Conservation (phyloP, 192 early-diverging fungal species). For the Mycoemilia scoparia region DNA sequence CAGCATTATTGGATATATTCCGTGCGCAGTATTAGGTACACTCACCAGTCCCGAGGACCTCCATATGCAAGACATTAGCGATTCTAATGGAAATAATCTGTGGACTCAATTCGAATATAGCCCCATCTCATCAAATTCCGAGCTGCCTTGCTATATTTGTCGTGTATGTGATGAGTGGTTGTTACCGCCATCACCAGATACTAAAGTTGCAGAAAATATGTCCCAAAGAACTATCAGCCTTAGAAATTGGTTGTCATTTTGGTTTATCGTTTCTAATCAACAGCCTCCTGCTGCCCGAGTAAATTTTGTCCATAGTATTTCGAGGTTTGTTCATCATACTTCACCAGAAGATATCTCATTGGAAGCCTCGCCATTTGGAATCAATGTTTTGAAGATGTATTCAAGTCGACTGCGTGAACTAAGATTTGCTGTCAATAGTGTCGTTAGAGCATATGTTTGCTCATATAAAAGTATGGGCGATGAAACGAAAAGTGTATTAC, state of each 20-base stretch:
- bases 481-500: too few species aligned
- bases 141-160: conserved; percentile 1
- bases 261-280: conserved; percentile 23
- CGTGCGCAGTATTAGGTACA: too few species aligned
- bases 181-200: neutral
- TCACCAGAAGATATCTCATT: conserved; percentile 13
- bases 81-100: conserved; percentile 9
- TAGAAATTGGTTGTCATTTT: conserved; percentile 24
- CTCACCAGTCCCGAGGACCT: too few species aligned
- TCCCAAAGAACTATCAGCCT: conserved; percentile 4
- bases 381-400: conserved; percentile 14
- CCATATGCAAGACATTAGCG: conserved; percentile 12
- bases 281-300: conserved; percentile 8
- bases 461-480: too few species aligned
- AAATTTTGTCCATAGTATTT: conserved; percentile 10
- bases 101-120: conserved; percentile 20
- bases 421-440: conserved; percentile 16
- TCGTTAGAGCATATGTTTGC: conserved; percentile 9
- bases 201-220: neutral
- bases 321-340: conserved; percentile 22
- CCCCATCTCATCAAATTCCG: neutral
- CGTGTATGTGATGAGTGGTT: neutral
- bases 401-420: conserved; percentile 24
- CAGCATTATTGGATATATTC: conserved; percentile 10
- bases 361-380: conserved; percentile 16